Conservation (phyloP, 1,284 basidiomycete genomes). For the Phlebopus sp. region DNA sequence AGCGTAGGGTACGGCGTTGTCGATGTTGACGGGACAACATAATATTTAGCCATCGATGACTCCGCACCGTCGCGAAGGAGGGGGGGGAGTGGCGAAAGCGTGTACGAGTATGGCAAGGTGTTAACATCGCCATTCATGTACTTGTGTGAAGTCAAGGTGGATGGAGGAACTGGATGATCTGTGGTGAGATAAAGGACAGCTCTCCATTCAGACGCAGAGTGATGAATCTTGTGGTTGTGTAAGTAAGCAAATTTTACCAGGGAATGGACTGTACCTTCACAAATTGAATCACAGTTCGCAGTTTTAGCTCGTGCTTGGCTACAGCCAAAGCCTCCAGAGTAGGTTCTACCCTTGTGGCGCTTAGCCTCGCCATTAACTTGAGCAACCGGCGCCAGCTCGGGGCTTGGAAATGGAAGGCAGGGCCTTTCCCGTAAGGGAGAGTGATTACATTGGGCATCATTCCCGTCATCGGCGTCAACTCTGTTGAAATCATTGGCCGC, state of each 20-base stretch:
- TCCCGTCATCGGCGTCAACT: conserved; percentile 44
- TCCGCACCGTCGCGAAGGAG: conserved; percentile 63
- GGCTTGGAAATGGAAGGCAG: conserved; percentile 68
- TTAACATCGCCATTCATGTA: conserved; percentile 59
- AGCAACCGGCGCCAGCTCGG: conserved; percentile 69
- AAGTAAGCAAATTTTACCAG: conserved; percentile 5
- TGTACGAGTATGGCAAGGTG: conserved; percentile 68
- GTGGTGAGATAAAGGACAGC: conserved; percentile 73
- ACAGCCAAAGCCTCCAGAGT: conserved; percentile 62
- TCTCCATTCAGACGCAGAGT: conserved; percentile 59
- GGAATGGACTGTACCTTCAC: conserved; percentile 48
- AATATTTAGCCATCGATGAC: conserved; percentile 60
- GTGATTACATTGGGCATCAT: conserved; percentile 68
- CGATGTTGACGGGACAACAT: conserved; percentile 60
- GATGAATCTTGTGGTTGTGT: conserved; percentile 47
- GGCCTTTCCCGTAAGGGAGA: conserved; percentile 63
- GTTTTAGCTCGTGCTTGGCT: conserved; percentile 52
- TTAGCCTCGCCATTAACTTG: conserved; percentile 67
- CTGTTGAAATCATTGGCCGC: conserved; percentile 52
- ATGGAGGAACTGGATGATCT: conserved; percentile 57
- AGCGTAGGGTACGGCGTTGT: conserved; percentile 62
- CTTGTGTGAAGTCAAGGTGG: conserved; percentile 41
- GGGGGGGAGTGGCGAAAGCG: conserved; percentile 52
- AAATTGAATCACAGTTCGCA: conserved; percentile 74
- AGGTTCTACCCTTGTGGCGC: conserved; percentile 66